A percentile compares a stretch with the other conserved stretches of the same genome.
These are phyloP conservation scores for Penicillium angulare DNA, from an alignment of 495 filamentous ascomycete species.

Conservation along the genomic window DNA sequence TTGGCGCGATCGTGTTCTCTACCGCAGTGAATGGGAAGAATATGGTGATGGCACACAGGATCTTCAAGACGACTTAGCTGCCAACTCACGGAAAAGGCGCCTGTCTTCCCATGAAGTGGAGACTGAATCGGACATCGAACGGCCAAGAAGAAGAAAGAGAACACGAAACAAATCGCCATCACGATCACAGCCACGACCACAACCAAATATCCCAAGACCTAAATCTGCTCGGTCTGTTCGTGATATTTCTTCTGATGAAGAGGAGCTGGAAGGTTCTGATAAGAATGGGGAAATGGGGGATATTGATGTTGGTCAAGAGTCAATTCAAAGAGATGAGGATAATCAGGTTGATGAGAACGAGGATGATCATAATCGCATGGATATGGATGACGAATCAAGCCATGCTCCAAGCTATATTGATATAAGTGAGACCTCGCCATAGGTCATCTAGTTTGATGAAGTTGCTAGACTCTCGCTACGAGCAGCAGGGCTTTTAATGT, in stretches of 20 bases:
- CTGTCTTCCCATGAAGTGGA: slow-evolving; percentile 1
- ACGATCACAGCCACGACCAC: no score
- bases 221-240: background rate
- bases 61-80: slow-evolving; percentile 30
- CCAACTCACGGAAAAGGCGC: slow-evolving; percentile 35
- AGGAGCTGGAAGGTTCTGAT: background rate
- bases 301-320: background rate
- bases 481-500: background rate
- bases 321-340: no score
- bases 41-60: slow-evolving; percentile 33
- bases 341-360: no score
- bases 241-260: background rate
- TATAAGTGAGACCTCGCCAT: no score
- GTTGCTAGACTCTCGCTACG: background rate
- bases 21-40: slow-evolving; percentile 51
- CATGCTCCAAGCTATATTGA: background rate
- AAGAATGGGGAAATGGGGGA: background rate
- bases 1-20: slow-evolving; percentile 47
- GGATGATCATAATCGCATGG: background rate
- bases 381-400: background rate
- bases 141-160: background rate
- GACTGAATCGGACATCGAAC: background rate
- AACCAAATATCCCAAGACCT: background rate
- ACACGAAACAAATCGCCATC: no score
- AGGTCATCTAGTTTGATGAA: no score